These are phyloP conservation scores for Davidsoniella eucalypti DNA, from an alignment of 2,329 filamentous ascomycete genomes.

Conservation along the genomic window DNA sequence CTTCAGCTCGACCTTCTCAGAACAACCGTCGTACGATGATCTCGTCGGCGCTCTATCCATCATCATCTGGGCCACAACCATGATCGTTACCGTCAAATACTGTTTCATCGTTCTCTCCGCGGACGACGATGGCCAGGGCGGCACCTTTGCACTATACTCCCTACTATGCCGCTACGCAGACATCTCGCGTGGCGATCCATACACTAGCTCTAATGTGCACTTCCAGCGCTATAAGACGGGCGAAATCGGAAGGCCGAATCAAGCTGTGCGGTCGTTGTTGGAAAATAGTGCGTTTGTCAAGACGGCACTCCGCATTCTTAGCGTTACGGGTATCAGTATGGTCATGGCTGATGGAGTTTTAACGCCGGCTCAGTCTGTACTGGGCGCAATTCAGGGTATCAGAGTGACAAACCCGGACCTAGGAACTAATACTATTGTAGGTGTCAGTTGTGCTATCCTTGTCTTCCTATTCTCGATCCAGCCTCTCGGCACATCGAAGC, in stretches of 20 bases:
- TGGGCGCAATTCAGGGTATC: conserved; percentile 51
- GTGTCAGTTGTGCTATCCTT: conserved; percentile 47
- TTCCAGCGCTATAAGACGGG: conserved; percentile 42
- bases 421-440: conserved; percentile 39
- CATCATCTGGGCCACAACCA: conserved; percentile 50
- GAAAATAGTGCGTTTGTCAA: conserved; percentile 38
- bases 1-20: conserved; percentile 49
- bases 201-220: conserved; percentile 35
- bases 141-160: conserved; percentile 51
- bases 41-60: conserved; percentile 49
- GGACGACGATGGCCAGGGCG: conserved; percentile 56
- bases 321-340: conserved; percentile 50
- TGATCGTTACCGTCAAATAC: conserved; percentile 57
- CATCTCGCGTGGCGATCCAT: conserved; percentile 43
- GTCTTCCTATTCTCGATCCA: conserved; percentile 47
- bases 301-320: conserved; percentile 40
- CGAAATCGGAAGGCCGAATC: conserved; percentile 36
- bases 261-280: conserved; percentile 36
- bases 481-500: conserved; percentile 44
- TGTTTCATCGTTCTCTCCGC: conserved; percentile 47
- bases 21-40: conserved; percentile 37
- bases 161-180: conserved; percentile 43
- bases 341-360: conserved; percentile 51
- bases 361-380: conserved; percentile 47
- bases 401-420: conserved; percentile 42